These are phyloP conservation scores for Tolypocladium cylindrosporum DNA, from an alignment of 2,329 filamentous ascomycete species.

Conservation along the genomic window DNA sequence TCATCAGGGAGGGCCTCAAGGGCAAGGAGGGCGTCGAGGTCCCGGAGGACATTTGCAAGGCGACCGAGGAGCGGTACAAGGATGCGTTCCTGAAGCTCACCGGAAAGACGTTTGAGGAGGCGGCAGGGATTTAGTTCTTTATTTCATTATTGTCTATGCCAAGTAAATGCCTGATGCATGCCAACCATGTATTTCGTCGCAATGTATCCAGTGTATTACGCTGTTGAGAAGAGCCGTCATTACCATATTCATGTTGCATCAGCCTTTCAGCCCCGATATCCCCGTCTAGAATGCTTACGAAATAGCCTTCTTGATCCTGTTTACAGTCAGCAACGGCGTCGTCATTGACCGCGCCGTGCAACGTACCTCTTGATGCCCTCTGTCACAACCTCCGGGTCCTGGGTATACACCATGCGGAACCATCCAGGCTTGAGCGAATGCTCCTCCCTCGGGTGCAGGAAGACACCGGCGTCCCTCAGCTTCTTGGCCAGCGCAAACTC, in stretches of 20 bases:
- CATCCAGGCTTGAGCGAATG: slow-evolving; percentile 36
- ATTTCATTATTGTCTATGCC: background rate
- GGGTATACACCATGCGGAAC: slow-evolving; percentile 44
- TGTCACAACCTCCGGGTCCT: slow-evolving; percentile 20
- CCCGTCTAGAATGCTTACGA: background rate
- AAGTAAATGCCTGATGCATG: background rate
- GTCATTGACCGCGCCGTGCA: background rate
- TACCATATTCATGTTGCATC: background rate
- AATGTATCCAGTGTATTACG: too few relatives aligned
- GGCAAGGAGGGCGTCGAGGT: slow-evolving; percentile 41
- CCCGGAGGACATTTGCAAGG: slow-evolving; percentile 43
- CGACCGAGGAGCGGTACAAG: slow-evolving; percentile 10
- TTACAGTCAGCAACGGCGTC: background rate
- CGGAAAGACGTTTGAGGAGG: slow-evolving; percentile 34
- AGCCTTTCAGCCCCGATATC: background rate
- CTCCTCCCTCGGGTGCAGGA: slow-evolving; percentile 37
- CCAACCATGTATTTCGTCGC: background rate
- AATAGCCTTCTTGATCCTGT: slow-evolving; percentile 3
- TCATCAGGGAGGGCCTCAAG: slow-evolving; percentile 55
- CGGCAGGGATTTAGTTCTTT: slow-evolving; percentile 1
- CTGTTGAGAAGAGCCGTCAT: background rate
- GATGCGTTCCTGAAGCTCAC: slow-evolving; percentile 42
- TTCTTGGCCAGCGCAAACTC: slow-evolving; percentile 34
- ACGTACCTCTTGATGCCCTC: slow-evolving; percentile 26
- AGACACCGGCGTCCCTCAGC: slow-evolving; percentile 36